Evolutionary conservation across 179 eudicot genomes (phyloP), one percentile per base, ranked within the genome.

Genomic region (Silene coronaria): DNA sequence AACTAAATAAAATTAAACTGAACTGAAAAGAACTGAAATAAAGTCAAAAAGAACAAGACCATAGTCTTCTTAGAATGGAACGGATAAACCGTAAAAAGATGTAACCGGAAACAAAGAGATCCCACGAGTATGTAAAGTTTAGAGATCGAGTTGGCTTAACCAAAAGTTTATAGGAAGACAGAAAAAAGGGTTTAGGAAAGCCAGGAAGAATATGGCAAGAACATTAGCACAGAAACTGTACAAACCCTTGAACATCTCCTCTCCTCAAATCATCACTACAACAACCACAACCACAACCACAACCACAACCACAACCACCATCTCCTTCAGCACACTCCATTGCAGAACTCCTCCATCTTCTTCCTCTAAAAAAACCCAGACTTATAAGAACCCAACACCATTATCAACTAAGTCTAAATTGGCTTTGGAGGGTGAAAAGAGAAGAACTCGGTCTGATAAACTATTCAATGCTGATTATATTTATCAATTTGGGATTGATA

Each of bases 381-480:
- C 4, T 32, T 9, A 14, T n/a, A 71, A 34, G 66, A 28, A 46
- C 34, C 62, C 60, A 26, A 22, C 72, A 23, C 21, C 80, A 55
- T 2, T 12, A 3, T 46, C 76, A 27, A 3, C 79, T 3, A 80
- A 81, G 46, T 26, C 57, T 58, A 68, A 73, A 74, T 26, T 73
- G 27, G 77, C 58, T 0, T 42, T 79, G 78, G 84, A 79, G 64
- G 68, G 71, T 72, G 73, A 90, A 75, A 92, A 92, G 84, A 82
- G 86, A 76, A 86, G 99, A 59, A 95, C 99, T 24, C 86, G 99
- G 73, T 95, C 99, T 2, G 97, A 78, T 3, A 92, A 79, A 77
- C 89, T 86, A 76, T 87, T 92, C 60, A 89, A 91, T 61, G 90
- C 85, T 66, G 90, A 83, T 65, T 77, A 71, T 1, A 73, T 91